Percentiles rank a stretch among this genome's conserved stretches.
These are phyloP conservation scores for Boletus mariae DNA, from an alignment of 1,284 basidiomycete species.

Conservation along the genomic window DNA sequence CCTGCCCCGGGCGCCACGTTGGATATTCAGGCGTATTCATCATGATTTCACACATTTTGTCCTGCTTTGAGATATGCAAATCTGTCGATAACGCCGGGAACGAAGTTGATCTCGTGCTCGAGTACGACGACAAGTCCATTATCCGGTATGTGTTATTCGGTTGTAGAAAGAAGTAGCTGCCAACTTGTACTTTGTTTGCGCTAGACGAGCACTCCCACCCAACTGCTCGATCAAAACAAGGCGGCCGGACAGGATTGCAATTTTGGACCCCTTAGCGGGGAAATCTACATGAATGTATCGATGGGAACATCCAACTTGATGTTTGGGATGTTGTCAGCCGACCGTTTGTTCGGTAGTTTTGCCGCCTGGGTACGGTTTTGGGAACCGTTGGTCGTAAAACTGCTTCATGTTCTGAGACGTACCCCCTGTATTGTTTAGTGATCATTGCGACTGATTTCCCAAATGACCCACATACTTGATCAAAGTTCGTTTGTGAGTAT, in stretches of 20 bases:
- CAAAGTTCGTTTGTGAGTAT: too few species aligned
- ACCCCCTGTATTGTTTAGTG: too few species aligned
- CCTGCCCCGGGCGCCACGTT: conserved; percentile 1
- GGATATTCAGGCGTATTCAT: not conserved
- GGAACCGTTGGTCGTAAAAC: too few species aligned
- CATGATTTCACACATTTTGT: not conserved
- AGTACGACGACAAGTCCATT: not conserved
- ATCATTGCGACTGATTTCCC: too few species aligned
- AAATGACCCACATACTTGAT: too few species aligned
- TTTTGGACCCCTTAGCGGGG: not conserved
- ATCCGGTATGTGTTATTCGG: not conserved
- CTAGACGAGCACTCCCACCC: not conserved
- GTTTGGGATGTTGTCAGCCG: too few species aligned
- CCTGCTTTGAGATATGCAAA: conserved; percentile 1
- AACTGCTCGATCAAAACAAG: not conserved
- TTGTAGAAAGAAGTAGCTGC: not conserved
- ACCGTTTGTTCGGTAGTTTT: too few species aligned
- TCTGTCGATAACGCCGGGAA: not conserved
- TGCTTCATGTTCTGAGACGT: too few species aligned
- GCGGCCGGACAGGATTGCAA: not conserved
- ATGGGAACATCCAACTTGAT: too few species aligned
- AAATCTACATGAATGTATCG: not conserved
- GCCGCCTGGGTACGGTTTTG: too few species aligned
- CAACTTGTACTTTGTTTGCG: too few species aligned
- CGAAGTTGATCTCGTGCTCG: not conserved